A percentile compares a stretch with the other conserved stretches of the same genome.
These are phyloP conservation scores for Flaveria brownii DNA, from an alignment of 129 eudicot genomes.

Conservation along the genomic window DNA sequence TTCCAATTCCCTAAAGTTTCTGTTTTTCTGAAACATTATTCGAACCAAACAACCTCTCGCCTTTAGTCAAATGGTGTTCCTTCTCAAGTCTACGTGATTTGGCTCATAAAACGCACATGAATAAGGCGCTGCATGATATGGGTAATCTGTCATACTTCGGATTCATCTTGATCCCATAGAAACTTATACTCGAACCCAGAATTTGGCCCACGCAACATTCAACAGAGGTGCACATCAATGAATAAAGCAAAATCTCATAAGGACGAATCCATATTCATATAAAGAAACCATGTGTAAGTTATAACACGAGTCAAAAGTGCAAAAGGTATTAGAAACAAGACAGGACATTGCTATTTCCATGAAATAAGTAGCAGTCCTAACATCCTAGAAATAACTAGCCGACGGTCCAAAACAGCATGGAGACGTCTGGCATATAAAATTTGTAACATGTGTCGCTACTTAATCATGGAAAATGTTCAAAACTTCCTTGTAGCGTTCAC, in stretches of 20 bases:
- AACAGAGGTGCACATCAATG: background rate
- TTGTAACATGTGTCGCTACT: slow-evolving; percentile 30
- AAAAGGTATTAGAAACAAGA: slow-evolving; percentile 14
- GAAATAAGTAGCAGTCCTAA: background rate
- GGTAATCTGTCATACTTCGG: no score
- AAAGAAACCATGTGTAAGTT: background rate
- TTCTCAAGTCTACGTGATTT: no score
- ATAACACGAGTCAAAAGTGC: background rate
- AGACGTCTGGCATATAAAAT: slow-evolving; percentile 36
- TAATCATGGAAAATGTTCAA: slow-evolving; percentile 39
- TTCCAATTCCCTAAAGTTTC: no score
- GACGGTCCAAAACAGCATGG: slow-evolving; percentile 6
- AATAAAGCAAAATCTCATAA: background rate
- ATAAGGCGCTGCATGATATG: no score
- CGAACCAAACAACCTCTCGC: no score
- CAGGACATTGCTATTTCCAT: slow-evolving; percentile 18
- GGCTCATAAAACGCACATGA: no score
- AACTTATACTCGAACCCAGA: background rate
- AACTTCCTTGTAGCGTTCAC: slow-evolving; percentile 44
- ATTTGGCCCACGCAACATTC: background rate
- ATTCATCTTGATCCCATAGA: no score
- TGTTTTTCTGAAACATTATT: no score
- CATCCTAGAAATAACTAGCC: slow-evolving; percentile 3
- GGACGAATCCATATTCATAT: background rate
- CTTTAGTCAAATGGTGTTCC: no score